Evolutionary conservation across 768 basidiomycete genomes (phyloP), one percentile per base, ranked within the genome.

Genomic region (Hypsizygus marmoreus): DNA sequence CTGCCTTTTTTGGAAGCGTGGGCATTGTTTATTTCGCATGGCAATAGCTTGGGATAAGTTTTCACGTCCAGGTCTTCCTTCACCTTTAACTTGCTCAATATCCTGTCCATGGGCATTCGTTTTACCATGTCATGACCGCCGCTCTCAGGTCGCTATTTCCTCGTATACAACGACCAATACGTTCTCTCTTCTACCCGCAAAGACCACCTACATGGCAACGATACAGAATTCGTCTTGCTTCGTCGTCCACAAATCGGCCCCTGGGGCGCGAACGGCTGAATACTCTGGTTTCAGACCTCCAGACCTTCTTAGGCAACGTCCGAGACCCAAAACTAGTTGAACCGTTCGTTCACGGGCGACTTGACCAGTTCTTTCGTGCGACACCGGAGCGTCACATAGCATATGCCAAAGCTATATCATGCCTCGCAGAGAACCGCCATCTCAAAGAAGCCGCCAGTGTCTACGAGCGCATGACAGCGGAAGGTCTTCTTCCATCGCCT

Each of bases 381-480:
- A 22, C 46, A 7, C 32, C 35, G 3, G 12, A 22, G 12, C 53
- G 45, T 4, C 41, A 54, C 23, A 36, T 29, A 11, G 14, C 45
- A 3, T 56, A 47, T 28, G 40, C 24, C 4, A 25, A 44, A 19
- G 54, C 70, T 35, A 70, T 79, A 16, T 51, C 61, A 6, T 62
- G 70, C 14, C 71, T 80, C 36, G 55, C 82, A 17, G 59, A 69
- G 13, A 53, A 68, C 29, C 64, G 65, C 1, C 45, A 60, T 6
- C 70, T 73, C 41, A 53, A 56, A 10, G 61, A 68, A 25, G 79
- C 81, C 0, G 55, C 68, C 13, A 47, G 57, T 2, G 58, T 80
- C 9, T 71, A 77, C 53, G 53, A 65, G 6, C 65, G 69, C 13
- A 76, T 82, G 73, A 49, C 57, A 14, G 55, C 62, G 1, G 67